phyloP scores from a whole-genome alignment of 768 basidiomycete genomes.

The Trametes coccinea region DNA sequence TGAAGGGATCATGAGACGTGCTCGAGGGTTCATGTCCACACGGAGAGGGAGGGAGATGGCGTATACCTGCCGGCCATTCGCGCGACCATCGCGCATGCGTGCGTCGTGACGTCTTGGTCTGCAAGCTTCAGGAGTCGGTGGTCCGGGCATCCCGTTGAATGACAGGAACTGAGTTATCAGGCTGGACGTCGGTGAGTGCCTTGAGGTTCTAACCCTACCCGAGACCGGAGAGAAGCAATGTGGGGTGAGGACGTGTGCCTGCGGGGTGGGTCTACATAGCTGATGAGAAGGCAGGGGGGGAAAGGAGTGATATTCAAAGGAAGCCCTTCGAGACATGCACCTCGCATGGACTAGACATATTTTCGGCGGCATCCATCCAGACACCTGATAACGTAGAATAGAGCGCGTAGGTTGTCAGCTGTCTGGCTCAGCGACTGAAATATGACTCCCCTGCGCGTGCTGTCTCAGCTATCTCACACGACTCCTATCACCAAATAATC shows the following conservation, averaged over 20 bases:
- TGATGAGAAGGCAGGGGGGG: no score
- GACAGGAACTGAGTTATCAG: not conserved
- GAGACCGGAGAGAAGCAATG: not conserved
- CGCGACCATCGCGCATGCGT: conserved; percentile 9
- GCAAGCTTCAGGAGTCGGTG: not conserved
- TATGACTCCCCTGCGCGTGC: no score
- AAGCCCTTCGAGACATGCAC: no score
- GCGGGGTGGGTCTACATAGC: not conserved
- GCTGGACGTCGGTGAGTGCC: not conserved
- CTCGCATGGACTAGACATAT: no score
- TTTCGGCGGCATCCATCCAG: no score
- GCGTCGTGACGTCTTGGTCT: not conserved
- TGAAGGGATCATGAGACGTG: conserved; percentile 5
- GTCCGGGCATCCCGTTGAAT: not conserved
- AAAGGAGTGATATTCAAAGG: no score
- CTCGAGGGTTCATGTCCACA: not conserved
- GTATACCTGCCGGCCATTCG: not conserved
- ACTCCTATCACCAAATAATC: no score
- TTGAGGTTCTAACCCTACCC: not conserved
- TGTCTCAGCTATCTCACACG: no score
- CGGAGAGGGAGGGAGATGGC: not conserved
- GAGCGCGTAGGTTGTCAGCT: no score
- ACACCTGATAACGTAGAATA: no score
- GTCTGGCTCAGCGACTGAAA: no score
- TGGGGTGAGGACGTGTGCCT: not conserved